phyloP scores from a whole-genome alignment of 164 flowering plant species.

The Stephania cephalantha region DNA sequence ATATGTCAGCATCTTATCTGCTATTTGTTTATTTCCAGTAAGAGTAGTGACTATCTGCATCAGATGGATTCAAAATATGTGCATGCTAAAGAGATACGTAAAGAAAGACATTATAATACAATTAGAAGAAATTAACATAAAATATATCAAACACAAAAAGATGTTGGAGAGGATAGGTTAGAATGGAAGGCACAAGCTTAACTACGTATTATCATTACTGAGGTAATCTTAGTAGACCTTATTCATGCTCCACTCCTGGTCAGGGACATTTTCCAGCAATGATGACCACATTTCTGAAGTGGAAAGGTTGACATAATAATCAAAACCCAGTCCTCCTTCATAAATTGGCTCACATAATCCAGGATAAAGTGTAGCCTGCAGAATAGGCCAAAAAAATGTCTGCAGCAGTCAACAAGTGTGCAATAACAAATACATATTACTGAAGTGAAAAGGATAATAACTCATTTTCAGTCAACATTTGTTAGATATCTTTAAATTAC shows the following conservation, averaged over 20 bases:
- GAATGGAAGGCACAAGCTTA: not conserved
- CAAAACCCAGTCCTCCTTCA: conserved; percentile 97
- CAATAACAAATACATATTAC: not conserved
- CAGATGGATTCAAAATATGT: not conserved
- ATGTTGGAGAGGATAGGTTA: not conserved
- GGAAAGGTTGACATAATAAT: conserved; percentile 78
- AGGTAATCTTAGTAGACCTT: conserved; percentile 43
- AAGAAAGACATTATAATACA: not conserved
- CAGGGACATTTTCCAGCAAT: conserved; percentile 70
- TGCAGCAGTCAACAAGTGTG: not conserved
- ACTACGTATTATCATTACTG: conserved; percentile 5
- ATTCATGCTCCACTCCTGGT: conserved; percentile 85
- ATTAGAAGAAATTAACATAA: not conserved
- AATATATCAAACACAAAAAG: not conserved
- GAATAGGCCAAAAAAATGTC: conserved; percentile 8
- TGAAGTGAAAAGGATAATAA: not conserved
- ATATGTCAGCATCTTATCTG: conserved; percentile 75
- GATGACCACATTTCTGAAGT: conserved; percentile 83
- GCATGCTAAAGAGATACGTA: no score
- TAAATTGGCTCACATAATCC: conserved; percentile 87
- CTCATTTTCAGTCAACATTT: no score
- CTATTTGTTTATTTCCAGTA: conserved; percentile 38
- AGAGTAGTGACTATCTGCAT: conserved; percentile 69
- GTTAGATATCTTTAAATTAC: no score
- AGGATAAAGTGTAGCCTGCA: conserved; percentile 82